Evolutionary conservation across 176 grass and related monocot species (phyloP).

Genomic region (Eleusine indica): DNA sequence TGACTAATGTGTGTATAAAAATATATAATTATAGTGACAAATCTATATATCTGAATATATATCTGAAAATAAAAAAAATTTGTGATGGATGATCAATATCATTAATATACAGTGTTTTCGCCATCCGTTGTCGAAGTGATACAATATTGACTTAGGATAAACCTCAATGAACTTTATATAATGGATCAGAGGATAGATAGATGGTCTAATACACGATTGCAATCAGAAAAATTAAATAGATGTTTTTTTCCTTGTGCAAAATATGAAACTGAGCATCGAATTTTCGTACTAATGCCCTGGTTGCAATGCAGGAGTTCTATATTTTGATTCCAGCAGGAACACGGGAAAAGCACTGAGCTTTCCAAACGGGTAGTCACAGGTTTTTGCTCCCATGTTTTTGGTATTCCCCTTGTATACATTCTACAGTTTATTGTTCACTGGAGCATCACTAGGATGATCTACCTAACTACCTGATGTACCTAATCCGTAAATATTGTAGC

Average conservation of each 20-base stretch:
- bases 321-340: background rate
- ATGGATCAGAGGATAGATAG: too few species aligned
- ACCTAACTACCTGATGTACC: slow-evolving; percentile 11
- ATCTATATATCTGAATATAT: too few species aligned
- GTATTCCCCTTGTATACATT: slow-evolving; percentile 18
- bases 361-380: background rate
- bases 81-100: too few species aligned
- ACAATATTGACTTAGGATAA: background rate
- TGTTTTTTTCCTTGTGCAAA: background rate
- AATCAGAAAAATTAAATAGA: background rate
- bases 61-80: too few species aligned
- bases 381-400: background rate
- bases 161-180: background rate
- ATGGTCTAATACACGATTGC: background rate
- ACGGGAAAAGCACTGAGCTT: background rate
- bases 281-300: background rate
- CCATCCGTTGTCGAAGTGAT: too few species aligned
- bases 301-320: background rate
- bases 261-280: too few species aligned
- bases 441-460: slow-evolving; percentile 32
- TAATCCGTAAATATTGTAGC: background rate
- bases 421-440: background rate
- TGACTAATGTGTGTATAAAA: too few species aligned
- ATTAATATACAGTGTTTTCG: too few species aligned
- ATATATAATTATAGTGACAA: too few species aligned